Evolutionary conservation across 148 eudicot species (phyloP), one percentile per base, ranked within the genome.

Genomic region (Persicaria maculosa): DNA sequence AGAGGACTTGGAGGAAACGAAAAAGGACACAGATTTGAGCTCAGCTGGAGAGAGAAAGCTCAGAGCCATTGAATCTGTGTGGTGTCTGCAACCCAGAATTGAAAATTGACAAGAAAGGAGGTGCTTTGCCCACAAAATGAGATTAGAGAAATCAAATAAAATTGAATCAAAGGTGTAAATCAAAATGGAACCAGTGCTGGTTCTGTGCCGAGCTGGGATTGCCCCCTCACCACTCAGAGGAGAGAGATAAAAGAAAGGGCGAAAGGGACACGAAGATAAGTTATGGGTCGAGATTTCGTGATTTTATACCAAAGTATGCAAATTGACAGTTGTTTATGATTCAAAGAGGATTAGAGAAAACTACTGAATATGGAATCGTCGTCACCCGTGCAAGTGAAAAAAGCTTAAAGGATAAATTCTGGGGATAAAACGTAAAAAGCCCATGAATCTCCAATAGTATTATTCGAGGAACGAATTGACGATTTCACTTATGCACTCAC

Each of bases 11-110:
- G 90, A 75, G 57, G 86, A 80, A 52, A 88, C 92, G 75, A 86
- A 77, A 79, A 91, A 91, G 25, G 95, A 87, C 45, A 85, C 67
- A 57, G 88, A 71, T 82, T 79, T 91, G 81, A 91, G 79, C 71
- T 90, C 93, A 50, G 88, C 76, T 11, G 88, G 85, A 53, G 88
- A 83, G 40, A 83, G 80, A 71, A 90, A 81, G 79, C 82, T 94
- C 65, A 91, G 65, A 80, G 96, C 93, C 96, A 90, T 93, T 16
- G 73, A 47, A 64, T 1, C n/a, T 25, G 4, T 19, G 9, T 8
- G 44, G 50, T 19, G 46, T 55, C 75, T 50, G 40, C 47, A 5
- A 46, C 40, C 74, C 44, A 52, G 20, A 52, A 22, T 50, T 5
- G 54, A 72, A 72, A 50, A 12, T 36, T 15, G 20, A 9, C 8